These are phyloP conservation scores for Ganoderma lingzhi DNA, from an alignment of 1,284 basidiomycete genomes.

Conservation along the genomic window DNA sequence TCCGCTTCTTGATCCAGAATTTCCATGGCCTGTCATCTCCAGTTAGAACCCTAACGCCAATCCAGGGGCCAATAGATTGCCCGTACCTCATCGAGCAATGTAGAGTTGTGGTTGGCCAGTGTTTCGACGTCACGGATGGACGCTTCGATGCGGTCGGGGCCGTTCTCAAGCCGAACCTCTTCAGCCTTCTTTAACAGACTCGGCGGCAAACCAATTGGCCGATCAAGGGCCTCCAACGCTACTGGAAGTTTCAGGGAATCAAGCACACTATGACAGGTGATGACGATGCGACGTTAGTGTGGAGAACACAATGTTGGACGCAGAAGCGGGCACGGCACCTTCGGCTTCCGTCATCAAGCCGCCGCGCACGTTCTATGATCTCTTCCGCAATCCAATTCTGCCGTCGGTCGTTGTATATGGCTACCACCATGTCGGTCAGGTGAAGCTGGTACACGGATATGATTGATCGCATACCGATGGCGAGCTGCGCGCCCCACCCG, in stretches of 20 bases:
- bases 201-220: constrained; percentile 88
- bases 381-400: constrained; percentile 77
- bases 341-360: constrained; percentile 71
- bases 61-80: not conserved
- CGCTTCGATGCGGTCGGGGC: constrained; percentile 74
- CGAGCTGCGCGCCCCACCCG: constrained; percentile 89
- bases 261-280: constrained; percentile 59
- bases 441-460: constrained; percentile 4
- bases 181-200: constrained; percentile 88
- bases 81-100: constrained; percentile 78
- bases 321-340: constrained; percentile 53
- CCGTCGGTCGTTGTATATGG: constrained; percentile 89
- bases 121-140: constrained; percentile 80
- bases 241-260: constrained; percentile 85
- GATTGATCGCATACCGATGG: constrained; percentile 72
- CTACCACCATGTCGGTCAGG: constrained; percentile 47
- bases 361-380: constrained; percentile 68
- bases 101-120: constrained; percentile 69
- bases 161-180: constrained; percentile 84
- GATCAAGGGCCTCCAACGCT: constrained; percentile 88
- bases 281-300: not conserved
- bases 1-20: constrained; percentile 90
- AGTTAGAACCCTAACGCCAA: not conserved
- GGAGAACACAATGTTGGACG: not conserved
- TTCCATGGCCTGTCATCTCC: constrained; percentile 74